These are phyloP conservation scores for Proliferodiscus dingleyae DNA, from an alignment of 2,329 filamentous ascomycete species.

Conservation along the genomic window DNA sequence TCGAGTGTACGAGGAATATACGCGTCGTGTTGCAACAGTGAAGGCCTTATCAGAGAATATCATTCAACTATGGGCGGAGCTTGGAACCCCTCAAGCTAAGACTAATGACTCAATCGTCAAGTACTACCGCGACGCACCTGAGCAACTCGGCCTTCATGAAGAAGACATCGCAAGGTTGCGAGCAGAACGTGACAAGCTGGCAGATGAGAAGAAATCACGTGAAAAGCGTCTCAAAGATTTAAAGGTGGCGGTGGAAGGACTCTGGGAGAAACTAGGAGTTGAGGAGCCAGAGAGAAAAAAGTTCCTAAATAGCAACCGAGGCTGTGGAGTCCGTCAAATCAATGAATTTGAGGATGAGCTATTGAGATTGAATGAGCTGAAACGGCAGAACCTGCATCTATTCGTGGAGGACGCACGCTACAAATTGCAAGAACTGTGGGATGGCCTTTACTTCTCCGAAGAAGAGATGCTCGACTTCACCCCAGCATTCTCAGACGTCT, in stretches of 20 bases:
- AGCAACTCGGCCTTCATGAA: conserved; percentile 88
- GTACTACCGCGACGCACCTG: conserved; percentile 82
- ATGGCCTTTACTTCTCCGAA: conserved; percentile 87
- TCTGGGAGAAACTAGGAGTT: conserved; percentile 85
- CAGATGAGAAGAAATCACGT: conserved; percentile 82
- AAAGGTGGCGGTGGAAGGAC: conserved; percentile 68
- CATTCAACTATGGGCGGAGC: conserved; percentile 91
- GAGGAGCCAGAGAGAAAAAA: conserved; percentile 77
- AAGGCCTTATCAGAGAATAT: conserved; percentile 75
- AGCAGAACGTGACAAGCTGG: conserved; percentile 71
- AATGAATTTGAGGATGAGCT: conserved; percentile 96
- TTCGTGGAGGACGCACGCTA: conserved; percentile 93
- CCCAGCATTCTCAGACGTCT: conserved; percentile 93
- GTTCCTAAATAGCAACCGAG: conserved; percentile 83
- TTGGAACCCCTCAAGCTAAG: conserved; percentile 89
- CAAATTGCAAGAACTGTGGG: conserved; percentile 93
- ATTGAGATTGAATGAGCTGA: conserved; percentile 79
- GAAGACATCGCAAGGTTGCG: conserved; percentile 74
- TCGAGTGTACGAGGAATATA: conserved; percentile 94
- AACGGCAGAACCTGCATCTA: conserved; percentile 88
- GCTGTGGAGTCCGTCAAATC: conserved; percentile 84
- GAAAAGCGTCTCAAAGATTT: conserved; percentile 74
- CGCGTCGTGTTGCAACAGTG: conserved; percentile 71
- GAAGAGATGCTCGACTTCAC: conserved; percentile 99
- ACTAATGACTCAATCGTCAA: conserved; percentile 85